These are phyloP conservation scores for Pseudomicrostroma phylloplanum DNA, from an alignment of 1,284 basidiomycete species.

Conservation along the genomic window DNA sequence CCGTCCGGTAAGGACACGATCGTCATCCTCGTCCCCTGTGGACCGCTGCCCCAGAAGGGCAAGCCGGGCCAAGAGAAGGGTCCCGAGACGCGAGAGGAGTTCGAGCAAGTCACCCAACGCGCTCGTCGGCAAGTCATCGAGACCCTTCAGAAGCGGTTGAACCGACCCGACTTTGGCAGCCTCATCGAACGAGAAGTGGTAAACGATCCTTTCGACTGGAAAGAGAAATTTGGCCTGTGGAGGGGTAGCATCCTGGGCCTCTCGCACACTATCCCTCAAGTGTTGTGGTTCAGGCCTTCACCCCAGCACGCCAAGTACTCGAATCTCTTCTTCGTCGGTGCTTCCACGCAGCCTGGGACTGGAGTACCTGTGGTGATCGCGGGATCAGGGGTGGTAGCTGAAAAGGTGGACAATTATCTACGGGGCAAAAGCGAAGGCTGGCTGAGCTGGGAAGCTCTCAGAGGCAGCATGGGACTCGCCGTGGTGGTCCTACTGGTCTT, in stretches of 20 bases:
- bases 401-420: slow-evolving; percentile 24
- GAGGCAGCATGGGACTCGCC: slow-evolving; percentile 22
- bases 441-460: slow-evolving; percentile 22
- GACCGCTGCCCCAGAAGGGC: slow-evolving; percentile 39
- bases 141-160: slow-evolving; percentile 39
- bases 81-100: slow-evolving; percentile 27
- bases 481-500: not conserved
- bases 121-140: slow-evolving; percentile 37
- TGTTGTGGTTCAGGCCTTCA: slow-evolving; percentile 16
- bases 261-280: slow-evolving; percentile 49
- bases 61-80: slow-evolving; percentile 23
- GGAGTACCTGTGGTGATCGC: slow-evolving; percentile 45
- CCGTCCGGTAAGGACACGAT: slow-evolving; percentile 51
- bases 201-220: slow-evolving; percentile 52
- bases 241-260: slow-evolving; percentile 52
- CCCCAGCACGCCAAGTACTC: slow-evolving; percentile 22
- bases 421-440: slow-evolving; percentile 20
- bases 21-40: slow-evolving; percentile 52
- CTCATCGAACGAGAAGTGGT: slow-evolving; percentile 37
- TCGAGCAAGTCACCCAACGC: slow-evolving; percentile 19
- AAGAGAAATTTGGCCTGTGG: slow-evolving; percentile 51
- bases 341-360: slow-evolving; percentile 51
- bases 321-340: slow-evolving; percentile 52
- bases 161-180: slow-evolving; percentile 28
- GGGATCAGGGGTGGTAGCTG: slow-evolving; percentile 34